Evolutionary conservation across 2,329 filamentous ascomycete species (phyloP), one percentile per base, ranked within the genome.

Genomic region (Phaeosphaeriaceae sp.): DNA sequence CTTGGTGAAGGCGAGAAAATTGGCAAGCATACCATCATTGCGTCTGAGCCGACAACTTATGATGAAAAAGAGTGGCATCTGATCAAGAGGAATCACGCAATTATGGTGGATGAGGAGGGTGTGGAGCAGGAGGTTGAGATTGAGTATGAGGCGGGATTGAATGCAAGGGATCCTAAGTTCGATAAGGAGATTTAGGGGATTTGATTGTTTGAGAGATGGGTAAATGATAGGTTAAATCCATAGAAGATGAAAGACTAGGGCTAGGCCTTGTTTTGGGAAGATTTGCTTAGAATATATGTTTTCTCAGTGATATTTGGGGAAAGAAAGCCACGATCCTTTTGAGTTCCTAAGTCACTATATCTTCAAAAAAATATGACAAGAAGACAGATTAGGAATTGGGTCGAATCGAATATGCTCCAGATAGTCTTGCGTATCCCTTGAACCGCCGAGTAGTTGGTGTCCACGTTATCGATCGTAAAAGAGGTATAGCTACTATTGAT

Each of bases 11-110:
- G 67, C 3, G 71, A 74, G 43, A 74, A 77, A 20, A 76, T 78
- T 61, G 81, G 80, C 2, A 75, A 72, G 35, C 81, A 83, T 65
- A 74, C 81, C 29, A 82, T 82, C 54, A 72, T 83, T 29, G 79
- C 80, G 11, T 79, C 76, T 55, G 81, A 83, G 67, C 81, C 81
- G 11, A 80, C 76, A 20, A 83, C 81, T 7, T 83, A 79, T 55
- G 77, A 79, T 56, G 71, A 76, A 40, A 68, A 70, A 16, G 79
- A 83, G 43, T 83, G 81, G 81, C 66, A 76, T 48, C 56, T 83
- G 50, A 79, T 83, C 52, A 71, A 70, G 23, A 76, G 72, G 58
- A 83, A 83, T 56, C 70, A 73, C 55, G 73, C 69, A 28, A 54
- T 82, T 29, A 58, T 75, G 23, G 77, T 79, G 2, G 72, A 77